Base-by-base conservation (phyloP, 805 yeast genomes). In the Wickerhamomyces rabaulensis region DNA sequence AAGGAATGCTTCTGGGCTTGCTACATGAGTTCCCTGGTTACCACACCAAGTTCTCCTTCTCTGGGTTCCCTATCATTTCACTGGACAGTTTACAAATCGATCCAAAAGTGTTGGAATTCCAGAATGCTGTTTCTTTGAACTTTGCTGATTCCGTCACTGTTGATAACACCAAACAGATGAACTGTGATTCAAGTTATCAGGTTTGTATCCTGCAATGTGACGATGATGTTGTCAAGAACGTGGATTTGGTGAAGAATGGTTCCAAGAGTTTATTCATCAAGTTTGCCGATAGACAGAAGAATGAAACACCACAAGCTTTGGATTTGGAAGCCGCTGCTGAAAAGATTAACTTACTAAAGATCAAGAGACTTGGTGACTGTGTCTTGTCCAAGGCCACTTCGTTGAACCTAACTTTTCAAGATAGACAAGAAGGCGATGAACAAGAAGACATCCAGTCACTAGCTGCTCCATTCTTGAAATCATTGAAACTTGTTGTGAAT, bases 31-130 rank as follows among this genome's bases (percentile, higher is more conserved):
- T 33, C 12, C 17, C 17, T 4, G 36, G 13, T 8, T 33, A 9
- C 15, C 17, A 9, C 8, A 45, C 48, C 5, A 45, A 41, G 20
- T 41, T 45, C 27, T 36, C 31, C 13, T 45, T 41, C 12, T 5
- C 38, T 6, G 38, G 41, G 19, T 7, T 41, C 4, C 29, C 22
- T 15, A 17, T n/a, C 9, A 19, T 45, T 4, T 26, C 38, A 19
- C 15, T 45, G 6, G 36, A 38, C 1, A n/a, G 10, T 2, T 7
- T 37, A 15, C 2, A 16, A 4, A 35, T 45, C 9, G 42, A 45
- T 20, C 41, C 41, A n/a, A 21, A 43, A 6, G 12, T 23, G 22
- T 16, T 41, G 3, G 23, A 27, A 13, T 38, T 26, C 7, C 17
- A 38, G 4, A 9, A 17, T 9, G 6, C 22, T 12, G 7, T 10